These are phyloP conservation scores for Axilococcus clingmanii DNA, from an alignment of 139 green algal species.

Conservation along the genomic window DNA sequence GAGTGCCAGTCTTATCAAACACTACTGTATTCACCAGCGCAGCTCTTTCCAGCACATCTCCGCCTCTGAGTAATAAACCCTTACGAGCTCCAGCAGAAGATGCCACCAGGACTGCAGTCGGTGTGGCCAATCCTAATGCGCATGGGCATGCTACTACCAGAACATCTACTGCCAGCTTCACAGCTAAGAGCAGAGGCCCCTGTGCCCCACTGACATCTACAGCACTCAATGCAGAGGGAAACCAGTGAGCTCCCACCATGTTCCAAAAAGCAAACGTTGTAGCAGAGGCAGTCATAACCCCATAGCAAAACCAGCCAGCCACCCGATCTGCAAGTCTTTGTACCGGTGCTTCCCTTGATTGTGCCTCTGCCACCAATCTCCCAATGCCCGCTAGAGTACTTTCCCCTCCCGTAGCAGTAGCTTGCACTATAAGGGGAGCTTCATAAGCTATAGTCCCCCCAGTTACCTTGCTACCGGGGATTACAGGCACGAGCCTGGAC, in stretches of 20 bases:
- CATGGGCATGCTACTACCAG: conserved; percentile 95
- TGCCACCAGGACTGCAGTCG: conserved; percentile 88
- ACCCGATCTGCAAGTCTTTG: conserved; percentile 86
- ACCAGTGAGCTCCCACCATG: conserved; percentile 3
- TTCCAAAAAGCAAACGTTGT: conserved; percentile 84
- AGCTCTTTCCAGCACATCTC: conserved; percentile 81
- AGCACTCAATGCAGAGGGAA: conserved; percentile 30
- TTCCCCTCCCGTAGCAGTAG: conserved; percentile 50
- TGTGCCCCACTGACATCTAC: conserved; percentile 15
- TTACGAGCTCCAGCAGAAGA: conserved; percentile 45
- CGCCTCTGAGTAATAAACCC: conserved; percentile 79
- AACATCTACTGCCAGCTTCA: conserved; percentile 84
- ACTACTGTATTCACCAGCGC: conserved; percentile 62
- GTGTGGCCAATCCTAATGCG: conserved; percentile 90
- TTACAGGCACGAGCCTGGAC: conserved; percentile 17
- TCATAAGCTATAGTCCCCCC: conserved; percentile 80
- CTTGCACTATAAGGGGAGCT: conserved; percentile 56
- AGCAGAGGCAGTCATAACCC: conserved; percentile 73
- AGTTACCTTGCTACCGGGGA: conserved; percentile 43
- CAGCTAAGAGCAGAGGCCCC: conserved; percentile 49
- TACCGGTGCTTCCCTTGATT: conserved; percentile 73
- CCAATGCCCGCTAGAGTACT: conserved; percentile 64
- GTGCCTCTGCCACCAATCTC: conserved; percentile 63
- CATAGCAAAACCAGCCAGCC: conserved; percentile 81
- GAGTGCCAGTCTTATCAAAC: conserved; percentile 97